These are phyloP conservation scores for Talaromyces stipitatus DNA, from an alignment of 495 filamentous ascomycete species.

Conservation along the genomic window DNA sequence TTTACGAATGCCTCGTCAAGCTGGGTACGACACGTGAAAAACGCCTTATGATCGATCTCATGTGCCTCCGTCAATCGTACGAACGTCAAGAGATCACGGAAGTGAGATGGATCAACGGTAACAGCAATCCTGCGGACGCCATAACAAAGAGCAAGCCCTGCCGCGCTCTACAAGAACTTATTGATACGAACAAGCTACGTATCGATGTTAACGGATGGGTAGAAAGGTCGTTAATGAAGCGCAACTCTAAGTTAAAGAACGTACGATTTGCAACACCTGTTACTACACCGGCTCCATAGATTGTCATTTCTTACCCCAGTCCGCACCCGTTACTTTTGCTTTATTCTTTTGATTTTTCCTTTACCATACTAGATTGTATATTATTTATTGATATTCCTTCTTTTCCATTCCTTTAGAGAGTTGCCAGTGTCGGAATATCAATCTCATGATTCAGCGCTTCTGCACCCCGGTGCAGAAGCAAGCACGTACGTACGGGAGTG, in stretches of 20 bases:
- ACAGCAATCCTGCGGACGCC: conserved; percentile 9
- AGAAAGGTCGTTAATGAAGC: background rate
- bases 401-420: background rate
- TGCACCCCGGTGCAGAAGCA: background rate
- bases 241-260: background rate
- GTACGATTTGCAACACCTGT: background rate
- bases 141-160: conserved; percentile 11
- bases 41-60: background rate
- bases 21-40: conserved; percentile 6
- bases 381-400: background rate
- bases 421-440: background rate
- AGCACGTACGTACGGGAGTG: background rate
- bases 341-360: too few species aligned
- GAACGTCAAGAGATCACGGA: conserved; percentile 10
- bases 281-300: too few species aligned
- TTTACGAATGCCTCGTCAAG: conserved; percentile 9
- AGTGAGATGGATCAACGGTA: conserved; percentile 10
- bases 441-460: background rate
- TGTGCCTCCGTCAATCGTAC: conserved; percentile 8
- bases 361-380: background rate
- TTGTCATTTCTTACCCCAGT: background rate
- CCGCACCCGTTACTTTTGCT: background rate
- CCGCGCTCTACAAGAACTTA: conserved; percentile 5
- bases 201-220: conserved; percentile 8
- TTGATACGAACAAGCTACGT: conserved; percentile 9